phyloP scores from a whole-genome alignment of 352 stramenopile species.

The Phytophthora niederhauseri region DNA sequence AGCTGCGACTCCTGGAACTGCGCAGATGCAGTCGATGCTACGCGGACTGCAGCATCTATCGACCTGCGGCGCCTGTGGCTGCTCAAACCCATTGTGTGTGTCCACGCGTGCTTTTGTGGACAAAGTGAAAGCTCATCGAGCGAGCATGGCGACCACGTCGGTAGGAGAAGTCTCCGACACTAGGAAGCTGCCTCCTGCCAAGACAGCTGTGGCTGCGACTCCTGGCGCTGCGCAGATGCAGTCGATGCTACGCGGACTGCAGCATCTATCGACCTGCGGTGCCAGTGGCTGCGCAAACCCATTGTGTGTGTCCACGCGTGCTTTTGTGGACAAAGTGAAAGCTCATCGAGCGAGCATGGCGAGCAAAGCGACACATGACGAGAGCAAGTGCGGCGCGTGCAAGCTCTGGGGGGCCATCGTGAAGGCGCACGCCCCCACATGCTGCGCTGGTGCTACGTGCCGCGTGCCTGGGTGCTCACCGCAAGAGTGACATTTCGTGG shows the following conservation, averaged over 20 bases:
- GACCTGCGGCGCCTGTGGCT: slow-evolving; percentile 38
- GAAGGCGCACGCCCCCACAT: slow-evolving; percentile 37
- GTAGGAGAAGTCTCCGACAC: slow-evolving; percentile 46
- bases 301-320: slow-evolving; percentile 58
- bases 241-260: slow-evolving; percentile 57
- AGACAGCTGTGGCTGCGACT: slow-evolving; percentile 16
- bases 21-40: slow-evolving; percentile 66
- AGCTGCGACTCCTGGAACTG: slow-evolving; percentile 30
- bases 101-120: slow-evolving; percentile 59
- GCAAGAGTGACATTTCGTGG: slow-evolving; percentile 13
- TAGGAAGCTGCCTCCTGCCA: slow-evolving; percentile 27
- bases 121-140: slow-evolving; percentile 54
- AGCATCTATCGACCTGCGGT: slow-evolving; percentile 48
- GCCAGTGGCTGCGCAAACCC: slow-evolving; percentile 50
- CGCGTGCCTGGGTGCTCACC: slow-evolving; percentile 48
- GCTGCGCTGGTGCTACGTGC: slow-evolving; percentile 30
- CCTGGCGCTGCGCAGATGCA: slow-evolving; percentile 57
- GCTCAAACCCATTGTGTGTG: slow-evolving; percentile 55
- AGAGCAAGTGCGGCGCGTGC: slow-evolving; percentile 53
- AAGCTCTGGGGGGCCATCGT: slow-evolving; percentile 63
- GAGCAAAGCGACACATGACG: slow-evolving; percentile 33
- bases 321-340: slow-evolving; percentile 61
- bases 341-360: slow-evolving; percentile 38
- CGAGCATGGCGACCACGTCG: too few species aligned
- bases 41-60: slow-evolving; percentile 57